These are phyloP conservation scores for Viridothelium virens DNA, from an alignment of 495 filamentous ascomycete genomes.

Conservation along the genomic window DNA sequence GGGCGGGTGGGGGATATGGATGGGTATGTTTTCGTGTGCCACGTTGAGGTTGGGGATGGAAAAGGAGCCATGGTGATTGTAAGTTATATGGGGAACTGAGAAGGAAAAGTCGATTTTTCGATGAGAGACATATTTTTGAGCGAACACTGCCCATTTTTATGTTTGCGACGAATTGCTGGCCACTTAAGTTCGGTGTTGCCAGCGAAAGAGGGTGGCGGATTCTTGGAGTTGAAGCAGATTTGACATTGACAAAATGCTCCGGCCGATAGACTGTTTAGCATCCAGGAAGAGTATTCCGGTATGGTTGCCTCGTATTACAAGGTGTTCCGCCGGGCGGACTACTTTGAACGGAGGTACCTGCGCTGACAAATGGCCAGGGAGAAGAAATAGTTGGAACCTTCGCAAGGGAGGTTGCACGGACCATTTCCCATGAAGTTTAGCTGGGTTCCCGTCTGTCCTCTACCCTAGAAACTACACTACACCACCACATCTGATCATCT, in stretches of 20 bases:
- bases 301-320: constrained; percentile 26
- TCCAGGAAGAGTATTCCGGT: background rate
- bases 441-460: too few species aligned
- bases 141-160: constrained; percentile 13
- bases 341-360: background rate
- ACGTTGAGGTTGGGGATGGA: constrained; percentile 25
- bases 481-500: too few species aligned
- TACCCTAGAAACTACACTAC: too few species aligned
- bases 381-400: too few species aligned
- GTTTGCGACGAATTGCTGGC: background rate
- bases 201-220: background rate
- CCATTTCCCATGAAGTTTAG: too few species aligned
- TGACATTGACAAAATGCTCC: constrained; percentile 20
- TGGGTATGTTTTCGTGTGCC: constrained; percentile 28
- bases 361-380: constrained; percentile 28
- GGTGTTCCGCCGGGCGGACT: constrained; percentile 35
- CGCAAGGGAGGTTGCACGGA: too few species aligned
- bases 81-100: background rate
- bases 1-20: constrained; percentile 20
- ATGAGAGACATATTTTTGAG: constrained; percentile 13
- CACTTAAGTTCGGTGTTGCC: background rate
- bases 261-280: background rate
- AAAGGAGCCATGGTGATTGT: constrained; percentile 25
- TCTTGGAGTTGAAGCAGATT: constrained; percentile 2
- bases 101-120: constrained; percentile 15